Percentiles rank a stretch among this genome's conserved stretches.
Evolutionary conservation across 2,329 filamentous ascomycete species (phyloP).

Genomic region (Arachnomyces sp.): DNA sequence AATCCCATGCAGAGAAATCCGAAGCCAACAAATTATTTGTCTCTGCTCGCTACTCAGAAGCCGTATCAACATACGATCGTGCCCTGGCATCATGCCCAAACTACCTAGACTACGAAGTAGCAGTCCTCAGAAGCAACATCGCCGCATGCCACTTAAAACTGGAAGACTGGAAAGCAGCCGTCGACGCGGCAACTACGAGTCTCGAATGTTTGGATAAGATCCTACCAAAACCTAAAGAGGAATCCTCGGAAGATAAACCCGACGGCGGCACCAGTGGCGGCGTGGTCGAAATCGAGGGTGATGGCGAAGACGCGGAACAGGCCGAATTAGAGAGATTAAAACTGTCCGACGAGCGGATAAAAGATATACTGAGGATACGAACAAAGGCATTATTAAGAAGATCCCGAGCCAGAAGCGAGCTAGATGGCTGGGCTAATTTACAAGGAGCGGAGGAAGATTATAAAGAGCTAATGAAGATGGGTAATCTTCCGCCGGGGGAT

Average conservation of each 20-base stretch:
- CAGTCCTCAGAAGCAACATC: conserved; percentile 81
- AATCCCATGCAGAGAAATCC: conserved; percentile 66
- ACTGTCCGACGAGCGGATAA: conserved; percentile 40
- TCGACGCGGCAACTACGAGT: conserved; percentile 64
- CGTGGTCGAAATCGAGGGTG: conserved; percentile 45
- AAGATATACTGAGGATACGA: conserved; percentile 68
- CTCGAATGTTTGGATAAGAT: conserved; percentile 65
- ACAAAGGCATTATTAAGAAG: conserved; percentile 76
- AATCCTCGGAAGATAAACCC: conserved; percentile 11
- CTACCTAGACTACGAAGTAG: conserved; percentile 81
- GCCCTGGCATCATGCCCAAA: conserved; percentile 71
- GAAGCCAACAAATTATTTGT: conserved; percentile 75
- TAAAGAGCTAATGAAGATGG: conserved; percentile 53
- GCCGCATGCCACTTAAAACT: conserved; percentile 82
- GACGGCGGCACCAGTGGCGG: conserved; percentile 21
- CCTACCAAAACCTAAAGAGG: conserved; percentile 32
- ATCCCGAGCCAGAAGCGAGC: conserved; percentile 62
- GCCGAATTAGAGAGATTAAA: conserved; percentile 37
- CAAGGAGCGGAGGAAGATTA: conserved; percentile 77
- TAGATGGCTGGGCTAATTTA: conserved; percentile 71
- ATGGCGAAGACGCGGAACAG: conserved; percentile 33
- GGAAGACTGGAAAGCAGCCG: conserved; percentile 74
- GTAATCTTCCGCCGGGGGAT: conserved; percentile 60
- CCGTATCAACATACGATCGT: conserved; percentile 74
- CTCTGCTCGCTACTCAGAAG: conserved; percentile 62